phyloP scores from a whole-genome alignment of 176 grass and related monocot species.

The Avena atlantica region DNA sequence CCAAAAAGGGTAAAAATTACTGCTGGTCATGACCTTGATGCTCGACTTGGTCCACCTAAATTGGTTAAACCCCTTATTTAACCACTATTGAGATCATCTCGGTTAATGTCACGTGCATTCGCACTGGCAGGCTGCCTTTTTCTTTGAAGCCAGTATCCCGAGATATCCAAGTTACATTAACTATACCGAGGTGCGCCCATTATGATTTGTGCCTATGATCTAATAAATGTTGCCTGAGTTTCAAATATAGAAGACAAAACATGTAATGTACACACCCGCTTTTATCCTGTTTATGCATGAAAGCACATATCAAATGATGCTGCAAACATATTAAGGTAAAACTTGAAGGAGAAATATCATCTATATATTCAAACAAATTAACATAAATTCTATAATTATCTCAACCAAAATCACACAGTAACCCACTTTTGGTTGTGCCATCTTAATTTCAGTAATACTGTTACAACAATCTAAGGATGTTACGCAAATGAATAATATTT shows the following conservation, averaged over 20 bases:
- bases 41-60: background rate
- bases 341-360: background rate
- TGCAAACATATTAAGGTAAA: background rate
- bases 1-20: constrained; percentile 8
- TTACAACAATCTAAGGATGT: background rate
- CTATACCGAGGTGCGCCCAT: background rate
- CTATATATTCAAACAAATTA: background rate
- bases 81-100: background rate
- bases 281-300: background rate
- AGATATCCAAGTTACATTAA: background rate
- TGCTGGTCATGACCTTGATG: constrained; percentile 9
- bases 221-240: background rate
- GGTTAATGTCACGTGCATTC: background rate
- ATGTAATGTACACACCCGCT: background rate
- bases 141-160: background rate
- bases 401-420: background rate
- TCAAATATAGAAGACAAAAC: constrained; percentile 2
- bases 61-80: background rate
- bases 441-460: background rate
- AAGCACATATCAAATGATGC: background rate
- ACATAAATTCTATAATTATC: background rate
- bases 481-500: background rate
- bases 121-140: background rate
- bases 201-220: background rate
- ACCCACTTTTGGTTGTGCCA: background rate